These are phyloP conservation scores for Pyrenophora seminiperda DNA, from an alignment of 2,329 filamentous ascomycete species.

Conservation along the genomic window DNA sequence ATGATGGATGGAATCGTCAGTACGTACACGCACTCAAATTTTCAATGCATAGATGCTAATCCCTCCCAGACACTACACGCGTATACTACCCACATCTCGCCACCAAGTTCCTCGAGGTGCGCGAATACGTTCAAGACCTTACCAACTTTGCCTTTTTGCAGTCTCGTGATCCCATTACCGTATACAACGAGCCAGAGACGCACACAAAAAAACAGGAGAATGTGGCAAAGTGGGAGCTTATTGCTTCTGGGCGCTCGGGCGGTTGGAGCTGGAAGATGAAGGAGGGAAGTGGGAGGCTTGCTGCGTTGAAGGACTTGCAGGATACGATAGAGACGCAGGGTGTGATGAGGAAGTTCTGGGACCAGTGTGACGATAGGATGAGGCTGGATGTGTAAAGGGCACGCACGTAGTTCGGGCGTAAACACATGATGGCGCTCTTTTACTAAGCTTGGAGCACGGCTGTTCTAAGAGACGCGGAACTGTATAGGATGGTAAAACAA, in stretches of 20 bases:
- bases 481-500: too few relatives aligned
- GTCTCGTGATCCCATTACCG: slow-evolving; percentile 10
- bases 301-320: slow-evolving; percentile 16
- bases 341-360: slow-evolving; percentile 11
- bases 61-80: slow-evolving; percentile 13
- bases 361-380: slow-evolving; percentile 7
- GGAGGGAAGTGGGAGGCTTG: slow-evolving; percentile 11
- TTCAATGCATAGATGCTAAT: not conserved
- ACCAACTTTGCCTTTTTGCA: slow-evolving; percentile 18
- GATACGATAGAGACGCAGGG: slow-evolving; percentile 14
- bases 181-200: not conserved
- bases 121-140: slow-evolving; percentile 11
- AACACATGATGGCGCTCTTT: too few relatives aligned
- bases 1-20: slow-evolving; percentile 22
- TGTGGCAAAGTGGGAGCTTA: slow-evolving; percentile 12
- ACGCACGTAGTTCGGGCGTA: not conserved
- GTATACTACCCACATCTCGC: slow-evolving; percentile 11
- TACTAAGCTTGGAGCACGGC: too few relatives aligned
- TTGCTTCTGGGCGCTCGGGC: slow-evolving; percentile 11
- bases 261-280: slow-evolving; percentile 5
- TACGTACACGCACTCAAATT: not conserved
- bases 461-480: too few relatives aligned
- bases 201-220: slow-evolving; percentile 4
- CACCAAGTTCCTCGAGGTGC: slow-evolving; percentile 15
- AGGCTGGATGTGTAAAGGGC: not conserved